Base-by-base conservation (phyloP, 2,329 filamentous ascomycete genomes). In the Tolypocladium pustulatum region DNA sequence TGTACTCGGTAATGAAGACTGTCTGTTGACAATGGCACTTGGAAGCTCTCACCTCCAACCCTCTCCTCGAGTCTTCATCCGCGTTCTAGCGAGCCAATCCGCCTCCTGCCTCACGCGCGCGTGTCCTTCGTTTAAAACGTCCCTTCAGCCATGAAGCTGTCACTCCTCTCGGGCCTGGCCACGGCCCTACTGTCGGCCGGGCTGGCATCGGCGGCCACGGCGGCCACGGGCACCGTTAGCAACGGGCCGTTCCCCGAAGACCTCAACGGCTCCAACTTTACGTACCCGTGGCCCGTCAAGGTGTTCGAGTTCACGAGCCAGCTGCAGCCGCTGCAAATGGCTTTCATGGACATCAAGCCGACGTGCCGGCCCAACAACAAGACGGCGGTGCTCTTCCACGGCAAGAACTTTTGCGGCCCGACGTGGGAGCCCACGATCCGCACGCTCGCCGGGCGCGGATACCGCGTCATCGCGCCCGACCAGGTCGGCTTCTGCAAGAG, bases 401-500 rank as follows among this genome's bases (percentile, higher is more conserved):
- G 80, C 62, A 81, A 81, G 68, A 82, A 82, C 68, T 83, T 83
- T 62, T 83, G 80, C 66, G 76, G 73, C 40, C 71, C 77, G 27
- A 83, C 80, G 9, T 83, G 80, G 80, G 71, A 75, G 57, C 67
- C 67, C 20, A 81, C 79, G 17, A 76, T 78, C n/a, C 61, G 67
- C 13, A 66, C 69, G 13, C 74, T 83, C 57, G 64, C 71, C 4
- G 61, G 63, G 2, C 66, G 65, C 34, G 80, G 79, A 49, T 82
- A 80, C 62, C 77, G 80, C 43, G 77, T 82, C 56, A 75, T 83
- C 56, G 69, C 79, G 2, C 78, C 79, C 0, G 81, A 83, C 62
- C 79, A 83, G 61, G 69, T 83, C 54, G 80, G 81, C 60, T 83
- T 81, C 69, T 83, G 80, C 75, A 82, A 82, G 67, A 82, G 79